A percentile compares a stretch with the other conserved stretches of the same genome.
These are phyloP conservation scores for Pelargonium myrrhifolium DNA, from an alignment of 441 rosid genomes.

Conservation along the genomic window DNA sequence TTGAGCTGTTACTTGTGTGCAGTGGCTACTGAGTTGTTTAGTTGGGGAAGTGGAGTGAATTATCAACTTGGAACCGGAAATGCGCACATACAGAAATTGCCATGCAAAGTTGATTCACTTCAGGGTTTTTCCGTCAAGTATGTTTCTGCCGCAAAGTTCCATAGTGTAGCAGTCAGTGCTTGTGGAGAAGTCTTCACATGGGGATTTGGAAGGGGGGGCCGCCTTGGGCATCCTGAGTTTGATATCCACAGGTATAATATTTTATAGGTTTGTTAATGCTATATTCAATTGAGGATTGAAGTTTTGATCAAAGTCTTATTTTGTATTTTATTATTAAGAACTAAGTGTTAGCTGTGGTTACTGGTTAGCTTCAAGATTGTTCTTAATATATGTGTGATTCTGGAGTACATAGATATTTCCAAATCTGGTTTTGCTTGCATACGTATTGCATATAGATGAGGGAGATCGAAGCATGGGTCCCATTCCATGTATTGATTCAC, in stretches of 20 bases:
- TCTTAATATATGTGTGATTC: no score
- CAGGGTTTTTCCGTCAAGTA: conserved; percentile 64
- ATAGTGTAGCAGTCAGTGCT: conserved; percentile 74
- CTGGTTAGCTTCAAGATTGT: no score
- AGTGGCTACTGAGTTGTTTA: conserved; percentile 82
- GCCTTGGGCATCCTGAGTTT: conserved; percentile 99
- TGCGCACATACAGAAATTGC: conserved; percentile 81
- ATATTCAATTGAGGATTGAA: background rate
- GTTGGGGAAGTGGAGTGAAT: conserved; percentile 99
- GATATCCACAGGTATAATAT: conserved; percentile 83
- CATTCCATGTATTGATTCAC: background rate
- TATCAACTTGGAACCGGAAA: conserved; percentile 98
- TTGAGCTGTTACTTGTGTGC: conserved; percentile 19
- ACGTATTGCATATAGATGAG: background rate
- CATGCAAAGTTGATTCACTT: conserved; percentile 89
- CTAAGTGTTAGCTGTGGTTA: no score
- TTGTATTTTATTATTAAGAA: background rate
- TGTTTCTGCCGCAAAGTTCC: conserved; percentile 93
- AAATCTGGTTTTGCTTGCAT: no score
- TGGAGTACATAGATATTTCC: no score
- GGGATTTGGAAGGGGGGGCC: conserved; percentile 99
- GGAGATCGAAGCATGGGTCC: background rate
- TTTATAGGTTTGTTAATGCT: background rate
- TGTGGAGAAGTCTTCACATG: conserved; percentile 85
- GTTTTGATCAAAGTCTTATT: background rate